These are phyloP conservation scores for Hypoxylon sp. DNA, from an alignment of 2,329 filamentous ascomycete species.

Conservation along the genomic window DNA sequence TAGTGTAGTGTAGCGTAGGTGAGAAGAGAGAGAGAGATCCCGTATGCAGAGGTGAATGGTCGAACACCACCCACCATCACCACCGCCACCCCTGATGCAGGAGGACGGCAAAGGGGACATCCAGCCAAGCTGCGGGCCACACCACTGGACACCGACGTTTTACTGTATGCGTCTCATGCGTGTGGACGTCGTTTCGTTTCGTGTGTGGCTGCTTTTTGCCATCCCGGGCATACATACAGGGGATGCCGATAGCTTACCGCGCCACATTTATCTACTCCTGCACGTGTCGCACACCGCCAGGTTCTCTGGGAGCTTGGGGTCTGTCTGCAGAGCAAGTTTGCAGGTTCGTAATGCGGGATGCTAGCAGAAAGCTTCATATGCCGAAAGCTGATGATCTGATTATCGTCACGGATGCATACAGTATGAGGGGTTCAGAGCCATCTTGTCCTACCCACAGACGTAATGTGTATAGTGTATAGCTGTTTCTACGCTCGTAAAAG, in stretches of 20 bases:
- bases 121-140: background rate
- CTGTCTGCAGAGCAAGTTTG: background rate
- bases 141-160: conserved; percentile 16
- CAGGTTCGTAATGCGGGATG: conserved; percentile 11
- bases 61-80: background rate
- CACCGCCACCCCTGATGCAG: conserved; percentile 29
- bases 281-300: conserved; percentile 25
- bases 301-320: conserved; percentile 12
- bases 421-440: conserved; percentile 21
- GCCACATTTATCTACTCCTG: conserved; percentile 16
- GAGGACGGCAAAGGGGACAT: conserved; percentile 16
- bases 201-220: conserved; percentile 27
- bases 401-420: conserved; percentile 33
- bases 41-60: conserved; percentile 3
- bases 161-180: conserved; percentile 23
- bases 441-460: conserved; percentile 4
- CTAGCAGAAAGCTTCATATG: conserved; percentile 13
- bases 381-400: conserved; percentile 39
- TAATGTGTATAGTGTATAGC: conserved; percentile 13
- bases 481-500: background rate
- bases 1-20: background rate
- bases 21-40: background rate
- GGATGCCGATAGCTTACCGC: conserved; percentile 2
- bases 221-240: background rate
- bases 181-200: conserved; percentile 39